phyloP scores from a whole-genome alignment of 2,329 filamentous ascomycete genomes.

The Stenocarpella maydis region DNA sequence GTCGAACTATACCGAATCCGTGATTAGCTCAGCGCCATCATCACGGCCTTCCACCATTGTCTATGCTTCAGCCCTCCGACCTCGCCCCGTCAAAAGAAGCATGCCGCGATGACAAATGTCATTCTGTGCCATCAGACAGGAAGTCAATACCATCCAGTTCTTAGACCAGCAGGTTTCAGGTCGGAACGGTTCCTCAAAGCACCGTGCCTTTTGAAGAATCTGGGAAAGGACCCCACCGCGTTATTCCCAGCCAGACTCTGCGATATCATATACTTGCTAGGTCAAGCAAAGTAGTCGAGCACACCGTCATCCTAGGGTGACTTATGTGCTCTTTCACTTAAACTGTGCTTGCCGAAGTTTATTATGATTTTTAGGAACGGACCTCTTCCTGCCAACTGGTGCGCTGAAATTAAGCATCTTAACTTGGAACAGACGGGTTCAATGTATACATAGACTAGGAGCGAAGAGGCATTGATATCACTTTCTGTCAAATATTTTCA shows the following conservation, averaged over 20 bases:
- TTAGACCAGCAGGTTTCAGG: background rate
- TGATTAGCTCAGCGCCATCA: slow-evolving; percentile 3
- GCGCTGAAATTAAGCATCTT: too few species aligned
- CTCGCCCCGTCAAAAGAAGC: background rate
- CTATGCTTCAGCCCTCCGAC: slow-evolving; percentile 8
- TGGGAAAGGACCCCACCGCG: background rate
- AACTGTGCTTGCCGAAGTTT: too few species aligned
- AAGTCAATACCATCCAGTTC: background rate
- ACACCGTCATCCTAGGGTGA: too few species aligned
- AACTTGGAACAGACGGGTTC: too few species aligned
- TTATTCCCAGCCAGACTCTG: background rate
- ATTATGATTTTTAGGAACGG: too few species aligned
- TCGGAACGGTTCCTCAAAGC: background rate
- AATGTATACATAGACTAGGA: too few species aligned
- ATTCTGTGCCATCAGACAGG: background rate
- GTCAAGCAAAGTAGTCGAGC: background rate
- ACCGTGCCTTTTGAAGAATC: background rate
- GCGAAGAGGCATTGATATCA: too few species aligned
- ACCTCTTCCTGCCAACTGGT: too few species aligned
- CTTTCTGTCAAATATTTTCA: too few species aligned
- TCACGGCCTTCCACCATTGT: slow-evolving; percentile 14
- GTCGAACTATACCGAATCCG: background rate
- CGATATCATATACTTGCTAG: background rate
- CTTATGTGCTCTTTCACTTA: too few species aligned
- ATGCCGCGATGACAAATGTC: background rate